These are phyloP conservation scores for Suhomyces prunicola DNA, from an alignment of 805 yeast genomes.

Conservation along the genomic window DNA sequence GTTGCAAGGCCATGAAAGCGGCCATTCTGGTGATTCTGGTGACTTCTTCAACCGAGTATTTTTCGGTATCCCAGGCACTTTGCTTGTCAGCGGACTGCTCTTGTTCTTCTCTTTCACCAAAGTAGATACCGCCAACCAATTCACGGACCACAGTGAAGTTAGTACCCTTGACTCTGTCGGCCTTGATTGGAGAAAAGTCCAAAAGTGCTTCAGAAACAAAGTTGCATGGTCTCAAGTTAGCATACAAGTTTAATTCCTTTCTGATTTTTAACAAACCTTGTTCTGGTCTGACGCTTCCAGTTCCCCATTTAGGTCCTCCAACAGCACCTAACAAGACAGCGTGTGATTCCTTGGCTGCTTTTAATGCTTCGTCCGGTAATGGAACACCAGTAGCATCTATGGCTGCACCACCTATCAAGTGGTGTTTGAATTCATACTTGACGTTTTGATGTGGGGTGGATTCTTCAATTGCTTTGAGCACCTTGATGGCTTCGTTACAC, in stretches of 20 bases:
- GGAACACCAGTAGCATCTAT: slow-evolving; percentile 96
- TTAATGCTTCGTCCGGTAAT: slow-evolving; percentile 78
- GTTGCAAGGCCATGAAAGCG: slow-evolving; percentile 91
- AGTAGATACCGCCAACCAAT: slow-evolving; percentile 96
- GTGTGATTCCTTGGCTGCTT: slow-evolving; percentile 80
- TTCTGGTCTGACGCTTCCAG: slow-evolving; percentile 94
- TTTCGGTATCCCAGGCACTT: slow-evolving; percentile 90
- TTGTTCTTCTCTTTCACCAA: slow-evolving; percentile 94
- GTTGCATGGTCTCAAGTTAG: slow-evolving; percentile 95
- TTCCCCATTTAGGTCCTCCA: slow-evolving; percentile 99
- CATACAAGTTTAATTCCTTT: slow-evolving; percentile 90
- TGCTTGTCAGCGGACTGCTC: slow-evolving; percentile 62
- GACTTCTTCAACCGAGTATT: slow-evolving; percentile 87
- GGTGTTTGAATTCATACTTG: slow-evolving; percentile 74
- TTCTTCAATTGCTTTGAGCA: slow-evolving; percentile 71
- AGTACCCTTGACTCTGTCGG: slow-evolving; percentile 84
- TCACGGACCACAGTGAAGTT: slow-evolving; percentile 93
- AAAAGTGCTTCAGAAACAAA: slow-evolving; percentile 83
- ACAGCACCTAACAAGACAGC: slow-evolving; percentile 98
- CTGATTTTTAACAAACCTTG: slow-evolving; percentile 93
- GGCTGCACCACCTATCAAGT: slow-evolving; percentile 96
- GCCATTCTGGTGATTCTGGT: slow-evolving; percentile 98
- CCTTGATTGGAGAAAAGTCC: slow-evolving; percentile 82
- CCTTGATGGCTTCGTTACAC: slow-evolving; percentile 87
- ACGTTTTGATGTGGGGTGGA: slow-evolving; percentile 38